A percentile compares a stretch with the other conserved stretches of the same genome.
Evolutionary conservation across 164 flowering plant genomes (phyloP).

Genomic region (Liquidambar formosana): DNA sequence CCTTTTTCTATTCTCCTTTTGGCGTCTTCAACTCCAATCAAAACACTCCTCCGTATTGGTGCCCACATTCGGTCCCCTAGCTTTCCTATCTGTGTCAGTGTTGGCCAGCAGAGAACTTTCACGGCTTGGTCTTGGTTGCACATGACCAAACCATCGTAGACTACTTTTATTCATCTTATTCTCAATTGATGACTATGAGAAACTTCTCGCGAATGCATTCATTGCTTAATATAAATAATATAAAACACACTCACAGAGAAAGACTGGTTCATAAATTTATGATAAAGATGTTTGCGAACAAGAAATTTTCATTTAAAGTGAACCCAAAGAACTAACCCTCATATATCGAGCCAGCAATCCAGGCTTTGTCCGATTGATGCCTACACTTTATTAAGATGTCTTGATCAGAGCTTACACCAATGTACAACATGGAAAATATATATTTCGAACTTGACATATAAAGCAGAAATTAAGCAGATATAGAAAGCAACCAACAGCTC

Average conservation of each 20-base stretch:
- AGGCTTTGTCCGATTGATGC: constrained; percentile 49
- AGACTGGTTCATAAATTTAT: not conserved
- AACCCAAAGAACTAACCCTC: constrained; percentile 52
- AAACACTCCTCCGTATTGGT: too few species aligned
- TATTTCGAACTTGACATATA: not conserved
- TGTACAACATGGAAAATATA: constrained; percentile 2
- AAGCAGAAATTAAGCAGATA: not conserved
- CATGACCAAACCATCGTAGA: too few species aligned
- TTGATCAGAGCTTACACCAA: constrained; percentile 16
- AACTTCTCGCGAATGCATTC: too few species aligned
- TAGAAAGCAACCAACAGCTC: not conserved
- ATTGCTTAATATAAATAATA: not conserved
- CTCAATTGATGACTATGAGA: too few species aligned
- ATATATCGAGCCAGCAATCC: constrained; percentile 86
- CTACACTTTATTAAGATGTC: constrained; percentile 38
- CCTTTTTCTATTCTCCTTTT: too few species aligned
- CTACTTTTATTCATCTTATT: too few species aligned
- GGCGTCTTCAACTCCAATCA: too few species aligned
- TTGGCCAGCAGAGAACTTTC: too few species aligned
- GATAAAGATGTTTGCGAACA: not conserved
- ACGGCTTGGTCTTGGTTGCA: too few species aligned
- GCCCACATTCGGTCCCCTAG: too few species aligned
- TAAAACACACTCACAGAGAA: not conserved
- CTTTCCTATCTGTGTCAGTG: too few species aligned
- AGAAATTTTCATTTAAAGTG: not conserved